A percentile compares a stretch with the other conserved stretches of the same genome.
Conservation (phyloP, 306 rosid genomes). For the Castanea mollissima region DNA sequence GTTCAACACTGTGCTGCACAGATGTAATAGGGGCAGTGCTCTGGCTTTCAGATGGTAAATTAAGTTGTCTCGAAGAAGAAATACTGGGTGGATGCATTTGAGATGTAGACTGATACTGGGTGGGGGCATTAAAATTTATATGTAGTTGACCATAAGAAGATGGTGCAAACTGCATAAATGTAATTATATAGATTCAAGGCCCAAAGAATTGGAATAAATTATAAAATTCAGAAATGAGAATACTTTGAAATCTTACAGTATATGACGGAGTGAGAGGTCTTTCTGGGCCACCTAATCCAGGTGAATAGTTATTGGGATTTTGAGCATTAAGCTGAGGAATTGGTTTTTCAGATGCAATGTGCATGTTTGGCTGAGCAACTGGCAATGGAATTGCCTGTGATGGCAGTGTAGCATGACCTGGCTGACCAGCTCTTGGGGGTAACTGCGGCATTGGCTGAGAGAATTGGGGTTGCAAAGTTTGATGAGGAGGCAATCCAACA, state of each 20-base stretch:
- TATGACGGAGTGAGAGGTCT: conserved; percentile 61
- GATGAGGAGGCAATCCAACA: conserved; percentile 71
- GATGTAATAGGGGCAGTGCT: conserved; percentile 38
- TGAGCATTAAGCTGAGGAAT: conserved; percentile 53
- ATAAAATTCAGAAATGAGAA: neutral
- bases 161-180: conserved; percentile 55
- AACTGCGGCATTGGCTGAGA: conserved; percentile 69
- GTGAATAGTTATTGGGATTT: conserved; percentile 56
- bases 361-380: conserved; percentile 58
- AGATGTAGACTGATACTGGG: conserved; percentile 59
- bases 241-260: conserved; percentile 50
- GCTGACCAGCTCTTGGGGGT: conserved; percentile 64
- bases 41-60: conserved; percentile 36
- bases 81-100: conserved; percentile 49
- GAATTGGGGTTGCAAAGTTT: conserved; percentile 59
- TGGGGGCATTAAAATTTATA: conserved; percentile 41
- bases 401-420: conserved; percentile 44
- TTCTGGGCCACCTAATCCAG: conserved; percentile 63
- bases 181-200: conserved; percentile 30
- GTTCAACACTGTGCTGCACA: conserved; percentile 49
- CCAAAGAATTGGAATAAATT: conserved; percentile 1
- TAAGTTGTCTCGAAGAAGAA: conserved; percentile 44
- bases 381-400: conserved; percentile 64
- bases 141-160: conserved; percentile 69
- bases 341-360: conserved; percentile 51